phyloP scores from a whole-genome alignment of 1,284 basidiomycete species.

The Peniophora sp. region DNA sequence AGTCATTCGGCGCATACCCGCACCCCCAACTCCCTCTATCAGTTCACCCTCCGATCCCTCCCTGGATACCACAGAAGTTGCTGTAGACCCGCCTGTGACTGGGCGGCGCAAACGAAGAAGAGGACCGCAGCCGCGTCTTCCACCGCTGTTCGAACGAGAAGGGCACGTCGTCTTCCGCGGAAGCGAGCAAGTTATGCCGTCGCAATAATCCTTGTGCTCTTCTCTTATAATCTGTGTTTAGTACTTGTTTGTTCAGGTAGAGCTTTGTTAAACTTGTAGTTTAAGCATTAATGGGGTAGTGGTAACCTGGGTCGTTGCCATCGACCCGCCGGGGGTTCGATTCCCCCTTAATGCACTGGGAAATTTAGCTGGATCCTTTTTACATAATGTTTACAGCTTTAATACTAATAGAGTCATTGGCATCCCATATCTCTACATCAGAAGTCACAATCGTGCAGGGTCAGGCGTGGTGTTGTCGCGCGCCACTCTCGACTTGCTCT shows the following conservation, averaged over 20 bases:
- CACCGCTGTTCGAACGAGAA: constrained; percentile 51
- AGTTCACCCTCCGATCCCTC: not conserved
- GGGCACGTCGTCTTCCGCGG: constrained; percentile 61
- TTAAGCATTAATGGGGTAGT: constrained; percentile 39
- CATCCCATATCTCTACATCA: no score
- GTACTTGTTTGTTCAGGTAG: no score
- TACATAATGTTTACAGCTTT: no score
- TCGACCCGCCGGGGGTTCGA: constrained; percentile 72
- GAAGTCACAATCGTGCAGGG: no score
- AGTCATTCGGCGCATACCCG: constrained; percentile 49
- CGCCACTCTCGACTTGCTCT: no score
- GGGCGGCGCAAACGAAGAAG: constrained; percentile 9
- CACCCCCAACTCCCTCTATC: constrained; percentile 34
- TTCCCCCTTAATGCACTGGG: constrained; percentile 77
- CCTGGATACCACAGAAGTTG: constrained; percentile 1
- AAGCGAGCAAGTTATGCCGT: constrained; percentile 29
- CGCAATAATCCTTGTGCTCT: no score
- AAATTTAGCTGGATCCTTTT: no score
- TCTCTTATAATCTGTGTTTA: no score
- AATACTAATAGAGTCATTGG: no score
- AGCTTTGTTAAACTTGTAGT: no score
- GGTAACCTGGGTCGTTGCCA: constrained; percentile 46
- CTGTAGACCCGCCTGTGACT: constrained; percentile 8
- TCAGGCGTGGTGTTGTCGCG: no score
- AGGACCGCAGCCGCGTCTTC: constrained; percentile 23